Evolutionary conservation across 805 yeast species (phyloP), one percentile per base, ranked within the genome.

Genomic region (Candida khao-thaluensis): DNA sequence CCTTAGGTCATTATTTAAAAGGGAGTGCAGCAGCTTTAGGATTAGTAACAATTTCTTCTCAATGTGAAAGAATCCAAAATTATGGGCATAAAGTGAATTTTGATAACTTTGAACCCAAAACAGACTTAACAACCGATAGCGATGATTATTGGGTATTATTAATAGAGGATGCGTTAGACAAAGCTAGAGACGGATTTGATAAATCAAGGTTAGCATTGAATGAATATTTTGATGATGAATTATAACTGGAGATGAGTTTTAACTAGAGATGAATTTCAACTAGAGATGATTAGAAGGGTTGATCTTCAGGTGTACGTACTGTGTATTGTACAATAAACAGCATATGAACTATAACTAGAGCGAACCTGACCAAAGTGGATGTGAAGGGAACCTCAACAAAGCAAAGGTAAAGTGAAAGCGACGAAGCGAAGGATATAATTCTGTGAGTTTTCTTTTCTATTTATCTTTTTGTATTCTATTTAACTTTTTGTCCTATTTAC

Each of bases 1-100:
- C 80, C 10, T 66, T 85, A 51, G 99, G 99, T 10, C 99, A 93
- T 59, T 93, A 87, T 56, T 71, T 93, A 41, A 93, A 93, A 59
- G 99, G 99, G 32, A 83, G 95, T 9, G 95, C 97, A 1, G 95
- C 97, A 2, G 91, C 96, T 1, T 68, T 93, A 42, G 99, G 99
- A 2, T 71, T 93, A 41, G 77, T 76, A 31, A 79, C 81, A 45
- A 85, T 93, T 35, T 89, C 89, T 42, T 76, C 79, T 54, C 84
- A 89, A 51, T 93, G 99, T 64, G 99, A 90, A 61, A 72, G 90
- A 48, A 90, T 93, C 45, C 99, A 93, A 62, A 90, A 90, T 58
- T 79, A 86, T 48, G 98, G 96, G 16, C 76, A 77, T 43, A 69
- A 66, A 48, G 62, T 46, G 26, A 68, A 69, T 41, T 67, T 62